Evolutionary conservation across 257 asterid genomes (phyloP), one percentile per base, ranked within the genome.

Genomic region (Verbascum thapsus): DNA sequence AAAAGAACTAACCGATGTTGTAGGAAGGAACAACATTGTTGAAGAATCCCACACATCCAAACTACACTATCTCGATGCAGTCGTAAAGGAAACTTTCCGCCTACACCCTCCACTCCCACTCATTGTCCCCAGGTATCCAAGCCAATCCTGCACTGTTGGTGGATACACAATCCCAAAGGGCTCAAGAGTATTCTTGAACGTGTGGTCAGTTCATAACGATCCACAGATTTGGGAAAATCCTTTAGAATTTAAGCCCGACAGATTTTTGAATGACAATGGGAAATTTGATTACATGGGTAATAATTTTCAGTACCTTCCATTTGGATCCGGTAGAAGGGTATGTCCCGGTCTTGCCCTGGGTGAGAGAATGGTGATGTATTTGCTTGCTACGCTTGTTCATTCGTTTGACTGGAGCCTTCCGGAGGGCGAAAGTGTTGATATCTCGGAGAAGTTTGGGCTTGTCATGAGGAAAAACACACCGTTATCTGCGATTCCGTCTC

Each of bases 191-290:
- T 58, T 73, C 22, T 12, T 80, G 3, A 76, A 80, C 39, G 60
- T 30, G 41, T 76, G 78, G 76, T 72, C 73, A 3, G 53, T 70
- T 20, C 75, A 70, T 0, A 70, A 65, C 53, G 82, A 76, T 55
- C 80, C 79, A 49, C 13, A 53, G 9, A 15, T 70, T 34, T 76
- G 80, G 85, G 81, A 76, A 1, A 49, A 60, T 32, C 80, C 76
- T 9, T 34, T 42, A 17, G 69, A 76, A 8, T 80, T 73, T 23
- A 18, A 20, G 1, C 82, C 80, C 0, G 82, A 76, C 18, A 80
- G 85, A 43, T 76, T 80, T 23, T 53, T 73, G 19, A 42, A 7
- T 10, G 55, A 12, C 49, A 34, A 23, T 12, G 53, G 22, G 0
- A 55, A 75, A 12, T 49, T 70, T 22, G 65, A 79, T 40, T 79